Conservation (phyloP, 306 rosid species). For the Pterocarpus santalinus region DNA sequence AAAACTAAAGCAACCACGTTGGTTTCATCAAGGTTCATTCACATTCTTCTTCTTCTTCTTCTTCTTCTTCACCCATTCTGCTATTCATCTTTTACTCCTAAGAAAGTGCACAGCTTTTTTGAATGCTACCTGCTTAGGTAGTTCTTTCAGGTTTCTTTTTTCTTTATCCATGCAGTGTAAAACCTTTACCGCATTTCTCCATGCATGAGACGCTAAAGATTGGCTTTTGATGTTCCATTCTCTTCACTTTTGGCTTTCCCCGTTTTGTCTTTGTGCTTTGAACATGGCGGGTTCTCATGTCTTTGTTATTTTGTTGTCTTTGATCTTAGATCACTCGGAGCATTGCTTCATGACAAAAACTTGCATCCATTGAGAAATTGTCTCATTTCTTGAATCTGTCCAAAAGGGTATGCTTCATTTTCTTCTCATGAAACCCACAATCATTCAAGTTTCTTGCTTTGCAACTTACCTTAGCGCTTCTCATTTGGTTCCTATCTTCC, state of each 20-base stretch:
- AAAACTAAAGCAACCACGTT: conserved; percentile 18
- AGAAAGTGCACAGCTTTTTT: background rate
- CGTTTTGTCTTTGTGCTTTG: background rate
- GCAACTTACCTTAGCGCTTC: background rate
- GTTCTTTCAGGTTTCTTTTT: background rate
- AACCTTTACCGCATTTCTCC: conserved; percentile 29
- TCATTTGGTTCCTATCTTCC: background rate
- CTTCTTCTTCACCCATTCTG: background rate
- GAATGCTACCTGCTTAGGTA: background rate
- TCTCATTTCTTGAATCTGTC: conserved; percentile 58
- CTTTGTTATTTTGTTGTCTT: conserved; percentile 30
- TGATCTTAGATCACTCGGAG: conserved; percentile 50
- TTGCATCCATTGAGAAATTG: conserved; percentile 49
- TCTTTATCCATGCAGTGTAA: background rate
- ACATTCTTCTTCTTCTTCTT: background rate
- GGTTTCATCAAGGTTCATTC: conserved; percentile 36
- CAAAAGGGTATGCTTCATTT: conserved; percentile 51
- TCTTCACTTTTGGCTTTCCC: conserved; percentile 17
- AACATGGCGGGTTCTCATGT: background rate
- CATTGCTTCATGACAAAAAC: conserved; percentile 19
- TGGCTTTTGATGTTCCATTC: conserved; percentile 10
- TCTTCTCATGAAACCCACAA: conserved; percentile 22
- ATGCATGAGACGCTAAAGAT: conserved; percentile 20
- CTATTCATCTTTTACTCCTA: too few species aligned
- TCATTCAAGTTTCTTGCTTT: conserved; percentile 35